Percentiles rank a stretch among this genome's conserved stretches.
Evolutionary conservation across 208 protist species (phyloP).

Genomic region (Endotrypanum monterogeii): DNA sequence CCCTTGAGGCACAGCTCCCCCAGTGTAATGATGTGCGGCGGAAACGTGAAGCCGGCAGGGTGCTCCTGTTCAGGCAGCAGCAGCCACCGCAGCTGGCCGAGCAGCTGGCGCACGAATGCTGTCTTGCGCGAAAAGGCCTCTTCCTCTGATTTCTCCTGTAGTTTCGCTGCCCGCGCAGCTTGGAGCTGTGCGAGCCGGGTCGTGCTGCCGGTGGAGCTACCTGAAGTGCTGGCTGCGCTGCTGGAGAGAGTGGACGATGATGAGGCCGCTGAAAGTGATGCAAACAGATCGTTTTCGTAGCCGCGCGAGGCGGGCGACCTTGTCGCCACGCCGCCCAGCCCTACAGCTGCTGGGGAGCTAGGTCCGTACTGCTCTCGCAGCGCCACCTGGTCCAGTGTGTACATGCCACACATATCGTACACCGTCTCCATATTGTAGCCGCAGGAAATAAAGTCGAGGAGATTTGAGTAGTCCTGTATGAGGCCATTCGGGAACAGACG

Average conservation of each 20-base stretch:
- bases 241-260: neutral
- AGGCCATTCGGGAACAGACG: conserved; percentile 87
- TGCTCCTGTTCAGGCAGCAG: conserved; percentile 70
- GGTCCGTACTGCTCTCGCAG: conserved; percentile 64
- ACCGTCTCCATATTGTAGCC: conserved; percentile 93
- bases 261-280: conserved; percentile 4
- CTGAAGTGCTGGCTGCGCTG: conserved; percentile 12
- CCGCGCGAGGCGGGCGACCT: conserved; percentile 58
- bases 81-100: conserved; percentile 90
- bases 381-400: conserved; percentile 85
- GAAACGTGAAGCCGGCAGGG: conserved; percentile 82
- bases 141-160: conserved; percentile 69
- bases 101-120: conserved; percentile 82
- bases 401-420: conserved; percentile 89
- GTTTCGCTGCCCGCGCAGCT: conserved; percentile 29
- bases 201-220: neutral
- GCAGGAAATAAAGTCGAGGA: conserved; percentile 90
- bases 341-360: conserved; percentile 82
- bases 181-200: conserved; percentile 14
- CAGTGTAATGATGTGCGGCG: conserved; percentile 72
- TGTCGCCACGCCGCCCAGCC: conserved; percentile 84
- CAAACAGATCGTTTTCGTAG: conserved; percentile 43
- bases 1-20: conserved; percentile 82
- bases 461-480: conserved; percentile 91
- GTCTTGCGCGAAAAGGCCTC: conserved; percentile 91